Conservation (phyloP, 2,329 filamentous ascomycete species). For the Aspergillus tanneri region DNA sequence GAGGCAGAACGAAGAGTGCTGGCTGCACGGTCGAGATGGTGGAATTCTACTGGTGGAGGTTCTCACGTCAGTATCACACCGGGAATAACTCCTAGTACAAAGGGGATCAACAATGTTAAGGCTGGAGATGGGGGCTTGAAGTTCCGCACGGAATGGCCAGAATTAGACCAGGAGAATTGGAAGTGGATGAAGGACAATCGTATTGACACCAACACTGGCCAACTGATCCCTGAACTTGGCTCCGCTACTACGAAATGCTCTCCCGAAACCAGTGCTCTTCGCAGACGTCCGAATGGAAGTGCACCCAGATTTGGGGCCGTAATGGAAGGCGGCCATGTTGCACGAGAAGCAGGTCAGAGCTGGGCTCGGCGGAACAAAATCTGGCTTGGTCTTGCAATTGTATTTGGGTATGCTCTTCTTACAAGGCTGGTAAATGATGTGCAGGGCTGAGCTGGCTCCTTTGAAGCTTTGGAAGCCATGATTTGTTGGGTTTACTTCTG, state of each 20-base stretch:
- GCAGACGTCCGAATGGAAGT: conserved; percentile 61
- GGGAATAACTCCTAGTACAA: conserved; percentile 55
- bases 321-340: conserved; percentile 75
- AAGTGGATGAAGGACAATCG: conserved; percentile 83
- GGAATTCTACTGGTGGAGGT: conserved; percentile 92
- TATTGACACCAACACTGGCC: conserved; percentile 75
- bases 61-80: conserved; percentile 56
- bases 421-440: conserved; percentile 68
- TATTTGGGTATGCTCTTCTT: conserved; percentile 82
- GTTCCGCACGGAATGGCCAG: conserved; percentile 86
- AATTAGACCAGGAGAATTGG: conserved; percentile 85
- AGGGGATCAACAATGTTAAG: conserved; percentile 76
- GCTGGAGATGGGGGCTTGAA: conserved; percentile 89
- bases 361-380: conserved; percentile 82
- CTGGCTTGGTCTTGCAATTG: conserved; percentile 64
- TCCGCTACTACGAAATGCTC: conserved; percentile 57
- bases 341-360: conserved; percentile 73
- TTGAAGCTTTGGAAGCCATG: background rate
- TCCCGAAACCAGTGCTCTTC: conserved; percentile 62
- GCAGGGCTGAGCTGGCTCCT: conserved; percentile 26
- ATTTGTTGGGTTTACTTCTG: too few relatives aligned
- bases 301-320: conserved; percentile 58
- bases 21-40: conserved; percentile 81
- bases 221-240: conserved; percentile 56
- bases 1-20: conserved; percentile 75